Evolutionary conservation across 257 asterid species (phyloP), one percentile per base, ranked within the genome.

Genomic region (Petunia axillaris): DNA sequence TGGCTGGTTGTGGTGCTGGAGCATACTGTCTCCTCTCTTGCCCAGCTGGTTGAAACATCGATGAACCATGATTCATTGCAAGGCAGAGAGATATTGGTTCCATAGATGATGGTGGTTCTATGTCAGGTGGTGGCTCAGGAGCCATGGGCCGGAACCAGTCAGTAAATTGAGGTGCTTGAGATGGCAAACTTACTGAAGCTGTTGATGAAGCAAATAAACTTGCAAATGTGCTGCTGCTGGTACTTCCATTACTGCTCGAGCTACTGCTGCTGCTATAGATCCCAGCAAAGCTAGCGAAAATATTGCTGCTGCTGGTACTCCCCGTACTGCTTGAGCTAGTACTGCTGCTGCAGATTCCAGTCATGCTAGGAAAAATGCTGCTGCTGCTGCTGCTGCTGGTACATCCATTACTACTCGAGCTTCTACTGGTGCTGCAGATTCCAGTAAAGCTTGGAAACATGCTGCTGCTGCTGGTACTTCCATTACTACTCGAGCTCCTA

Each of bases 171-270:
- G 88, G 66, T 76, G 92, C 52, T 80, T 89, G 89, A 58, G 95
- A 83, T 37, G 83, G 91, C 63, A 86, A 82, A 80, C 81, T 89
- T 87, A 81, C 88, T 8, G 98, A 87, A 75, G 89, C 53, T 52
- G 92, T 87, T 48, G 98, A 88, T 25, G 98, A 87, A 78, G 95
- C 93, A 80, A 93, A 90, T 79, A 91, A 82, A 88, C 93, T 91
- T 73, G 95, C 89, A 58, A 91, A 89, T 40, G 86, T 89, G 77
- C 83, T 88, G 83, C 91, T 88, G 64, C 81, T 88, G 9, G 89
- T 82, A 86, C 92, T 90, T 63, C 93, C 92, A 25, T 84, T 89
- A 78, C 86, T 88, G 84, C 89, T 83, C 11, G 90, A 87, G 79
- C 84, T 80, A 76, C 86, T 86, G 13, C 82, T 84, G 81, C 85